Evolutionary conservation across 176 grass and related monocot species (phyloP).

Genomic region (Chrysopogon serrulatus): DNA sequence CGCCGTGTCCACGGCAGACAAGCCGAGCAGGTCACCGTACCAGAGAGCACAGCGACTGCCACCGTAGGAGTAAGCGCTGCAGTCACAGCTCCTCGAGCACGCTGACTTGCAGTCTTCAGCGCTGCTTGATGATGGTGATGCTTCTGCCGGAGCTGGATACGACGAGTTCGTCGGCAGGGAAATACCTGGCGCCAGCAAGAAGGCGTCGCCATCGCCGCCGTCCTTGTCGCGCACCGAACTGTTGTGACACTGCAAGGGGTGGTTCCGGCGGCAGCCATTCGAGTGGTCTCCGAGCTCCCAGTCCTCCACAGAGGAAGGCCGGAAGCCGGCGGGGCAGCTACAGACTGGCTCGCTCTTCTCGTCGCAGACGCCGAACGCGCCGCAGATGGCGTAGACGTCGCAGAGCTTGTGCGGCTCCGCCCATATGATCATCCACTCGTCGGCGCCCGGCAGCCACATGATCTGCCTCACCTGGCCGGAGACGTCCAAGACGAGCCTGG

Average conservation of each 20-base stretch:
- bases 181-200: slow-evolving; percentile 19
- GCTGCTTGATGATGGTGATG: too few species aligned
- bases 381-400: slow-evolving; percentile 38
- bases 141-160: not conserved
- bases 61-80: slow-evolving; percentile 41
- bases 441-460: slow-evolving; percentile 17
- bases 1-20: not conserved
- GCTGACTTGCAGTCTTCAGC: slow-evolving; percentile 23
- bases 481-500: slow-evolving; percentile 31
- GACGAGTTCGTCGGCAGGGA: not conserved
- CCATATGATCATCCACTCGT: slow-evolving; percentile 31
- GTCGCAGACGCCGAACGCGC: slow-evolving; percentile 40
- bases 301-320: not conserved
- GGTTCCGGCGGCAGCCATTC: slow-evolving; percentile 28
- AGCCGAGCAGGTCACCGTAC: slow-evolving; percentile 30
- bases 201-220: slow-evolving; percentile 1
- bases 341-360: slow-evolving; percentile 21
- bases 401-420: slow-evolving; percentile 30
- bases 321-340: slow-evolving; percentile 39
- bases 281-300: slow-evolving; percentile 28
- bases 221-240: not conserved
- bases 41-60: slow-evolving; percentile 31
- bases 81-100: slow-evolving; percentile 48
- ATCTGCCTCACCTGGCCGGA: slow-evolving; percentile 36
- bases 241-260: slow-evolving; percentile 19